These are phyloP conservation scores for Aspergillus nidulans DNA, from an alignment of 495 filamentous ascomycete species.

Conservation along the genomic window DNA sequence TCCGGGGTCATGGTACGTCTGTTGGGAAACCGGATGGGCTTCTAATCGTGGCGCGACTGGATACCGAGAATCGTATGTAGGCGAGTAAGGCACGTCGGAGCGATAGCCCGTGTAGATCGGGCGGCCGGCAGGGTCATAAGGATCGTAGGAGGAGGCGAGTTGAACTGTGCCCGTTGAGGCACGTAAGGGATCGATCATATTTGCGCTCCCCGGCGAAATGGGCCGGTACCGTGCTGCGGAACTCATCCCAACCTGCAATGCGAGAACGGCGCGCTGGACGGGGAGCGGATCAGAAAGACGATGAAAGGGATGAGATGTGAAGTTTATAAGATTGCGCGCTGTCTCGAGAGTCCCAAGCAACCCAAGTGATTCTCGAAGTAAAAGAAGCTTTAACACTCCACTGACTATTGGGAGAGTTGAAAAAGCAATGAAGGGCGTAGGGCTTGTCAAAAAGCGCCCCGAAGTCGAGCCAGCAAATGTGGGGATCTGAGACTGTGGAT, in stretches of 20 bases:
- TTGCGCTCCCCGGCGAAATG: conserved; percentile 33
- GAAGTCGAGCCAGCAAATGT: conserved; percentile 2
- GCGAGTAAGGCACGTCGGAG: conserved; percentile 30
- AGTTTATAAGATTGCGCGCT: not conserved
- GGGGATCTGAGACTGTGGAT: conserved; percentile 3
- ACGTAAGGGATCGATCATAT: conserved; percentile 39
- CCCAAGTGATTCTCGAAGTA: not conserved
- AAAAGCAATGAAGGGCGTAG: conserved; percentile 8
- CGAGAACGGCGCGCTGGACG: not conserved
- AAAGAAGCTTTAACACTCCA: conserved; percentile 1
- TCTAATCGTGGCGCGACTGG: conserved; percentile 29
- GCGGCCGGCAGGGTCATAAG: conserved; percentile 26
- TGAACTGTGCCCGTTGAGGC: conserved; percentile 47
- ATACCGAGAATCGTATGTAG: conserved; percentile 27
- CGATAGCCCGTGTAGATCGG: conserved; percentile 32
- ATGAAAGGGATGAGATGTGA: not conserved
- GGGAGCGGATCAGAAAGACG: conserved; percentile 5
- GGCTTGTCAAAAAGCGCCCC: not conserved
- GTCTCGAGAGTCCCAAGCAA: too few species aligned
- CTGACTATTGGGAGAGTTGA: conserved; percentile 4
- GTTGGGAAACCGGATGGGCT: conserved; percentile 33
- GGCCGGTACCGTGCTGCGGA: conserved; percentile 25
- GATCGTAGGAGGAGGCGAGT: conserved; percentile 34
- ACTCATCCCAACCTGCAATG: conserved; percentile 15
- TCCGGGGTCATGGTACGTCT: conserved; percentile 30